Conservation (phyloP, 202 grass and related monocot species). For the Sporobolus alterniflorus region DNA sequence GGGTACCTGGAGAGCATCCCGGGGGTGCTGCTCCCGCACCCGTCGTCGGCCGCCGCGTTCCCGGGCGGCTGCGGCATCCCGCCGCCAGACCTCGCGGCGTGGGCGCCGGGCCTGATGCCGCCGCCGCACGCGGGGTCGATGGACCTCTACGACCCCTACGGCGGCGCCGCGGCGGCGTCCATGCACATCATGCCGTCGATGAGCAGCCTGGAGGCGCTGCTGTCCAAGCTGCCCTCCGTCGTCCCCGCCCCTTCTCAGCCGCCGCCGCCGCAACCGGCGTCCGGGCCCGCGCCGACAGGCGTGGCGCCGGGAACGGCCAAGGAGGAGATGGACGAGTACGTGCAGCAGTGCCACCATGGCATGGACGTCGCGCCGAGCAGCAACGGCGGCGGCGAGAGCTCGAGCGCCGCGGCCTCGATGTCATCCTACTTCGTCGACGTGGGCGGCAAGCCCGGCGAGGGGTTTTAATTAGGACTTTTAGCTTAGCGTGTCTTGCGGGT, state of each 20-base stretch:
- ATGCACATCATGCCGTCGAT: slow-evolving; percentile 80
- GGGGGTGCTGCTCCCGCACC: slow-evolving; percentile 84
- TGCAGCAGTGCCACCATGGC: slow-evolving; percentile 26
- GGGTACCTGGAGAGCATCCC: slow-evolving; percentile 89
- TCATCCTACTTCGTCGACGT: slow-evolving; percentile 71
- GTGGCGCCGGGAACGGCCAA: background rate
- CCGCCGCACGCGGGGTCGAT: background rate
- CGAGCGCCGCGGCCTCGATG: slow-evolving; percentile 10
- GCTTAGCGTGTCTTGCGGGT: too few species aligned
- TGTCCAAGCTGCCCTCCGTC: slow-evolving; percentile 73
- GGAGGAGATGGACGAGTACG: slow-evolving; percentile 30
- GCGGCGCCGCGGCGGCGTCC: background rate
- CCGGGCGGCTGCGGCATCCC: background rate
- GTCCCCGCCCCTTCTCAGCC: background rate
- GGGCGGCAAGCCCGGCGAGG: slow-evolving; percentile 52
- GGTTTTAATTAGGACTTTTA: too few species aligned
- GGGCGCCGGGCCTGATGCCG: slow-evolving; percentile 28
- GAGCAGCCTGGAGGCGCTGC: slow-evolving; percentile 86
- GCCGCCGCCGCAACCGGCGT: background rate
- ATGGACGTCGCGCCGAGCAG: slow-evolving; percentile 28
- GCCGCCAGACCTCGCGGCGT: background rate
- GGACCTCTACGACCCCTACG: slow-evolving; percentile 71
- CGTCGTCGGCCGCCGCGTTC: slow-evolving; percentile 56
- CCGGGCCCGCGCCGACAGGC: background rate
- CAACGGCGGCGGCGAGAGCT: background rate